Percentiles rank a stretch among this genome's conserved stretches.
These are phyloP conservation scores for Blastobotrys muscicola DNA, from an alignment of 805 yeast species.

Conservation along the genomic window DNA sequence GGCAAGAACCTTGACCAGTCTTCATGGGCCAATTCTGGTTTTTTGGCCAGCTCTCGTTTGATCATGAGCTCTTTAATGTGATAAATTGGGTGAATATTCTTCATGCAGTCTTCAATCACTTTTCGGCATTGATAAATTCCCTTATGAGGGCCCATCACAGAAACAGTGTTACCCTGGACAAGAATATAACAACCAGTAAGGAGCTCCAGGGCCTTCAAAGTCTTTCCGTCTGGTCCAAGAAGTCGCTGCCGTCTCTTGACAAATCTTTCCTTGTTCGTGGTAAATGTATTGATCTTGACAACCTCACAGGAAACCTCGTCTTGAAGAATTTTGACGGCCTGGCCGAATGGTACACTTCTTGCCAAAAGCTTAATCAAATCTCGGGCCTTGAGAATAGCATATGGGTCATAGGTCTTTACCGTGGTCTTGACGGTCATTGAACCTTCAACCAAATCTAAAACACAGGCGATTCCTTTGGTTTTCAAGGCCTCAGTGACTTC, in stretches of 20 bases:
- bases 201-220: slow-evolving; percentile 88
- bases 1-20: slow-evolving; percentile 97
- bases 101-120: slow-evolving; percentile 97
- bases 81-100: slow-evolving; percentile 93
- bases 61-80: slow-evolving; percentile 97
- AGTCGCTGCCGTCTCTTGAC: slow-evolving; percentile 92
- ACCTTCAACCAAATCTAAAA: slow-evolving; percentile 86
- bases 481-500: slow-evolving; percentile 80
- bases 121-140: slow-evolving; percentile 88
- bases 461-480: slow-evolving; percentile 64
- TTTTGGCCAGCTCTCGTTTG: slow-evolving; percentile 87
- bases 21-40: slow-evolving; percentile 90
- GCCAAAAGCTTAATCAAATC: slow-evolving; percentile 90
- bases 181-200: slow-evolving; percentile 91
- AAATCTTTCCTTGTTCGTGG: slow-evolving; percentile 84
- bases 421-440: slow-evolving; percentile 96
- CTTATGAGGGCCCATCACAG: slow-evolving; percentile 93
- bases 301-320: slow-evolving; percentile 95
- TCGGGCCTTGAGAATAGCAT: slow-evolving; percentile 85
- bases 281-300: slow-evolving; percentile 85
- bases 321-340: slow-evolving; percentile 82
- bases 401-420: slow-evolving; percentile 91
- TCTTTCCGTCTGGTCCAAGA: slow-evolving; percentile 95
- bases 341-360: slow-evolving; percentile 94
- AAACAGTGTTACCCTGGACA: slow-evolving; percentile 95